Base-by-base conservation (phyloP, 495 filamentous ascomycete genomes). In the Viridothelium virens region DNA sequence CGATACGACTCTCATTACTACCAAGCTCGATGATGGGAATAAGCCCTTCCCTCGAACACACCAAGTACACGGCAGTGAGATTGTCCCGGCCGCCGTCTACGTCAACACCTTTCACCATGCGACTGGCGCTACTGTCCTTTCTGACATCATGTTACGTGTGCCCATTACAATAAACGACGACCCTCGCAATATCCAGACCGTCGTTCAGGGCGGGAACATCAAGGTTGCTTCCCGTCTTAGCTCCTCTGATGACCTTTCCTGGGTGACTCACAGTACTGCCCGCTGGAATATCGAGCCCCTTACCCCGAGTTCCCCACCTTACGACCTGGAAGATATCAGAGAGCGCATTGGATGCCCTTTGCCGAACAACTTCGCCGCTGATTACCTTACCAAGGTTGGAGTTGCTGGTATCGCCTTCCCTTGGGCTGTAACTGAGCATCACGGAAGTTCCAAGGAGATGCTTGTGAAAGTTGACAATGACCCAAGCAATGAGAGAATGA, bases 401-500 rank as follows among this genome's bases (percentile, higher is more conserved):
- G 79, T 80, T 9, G 59, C 75, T 5, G 74, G 64, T 7, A 80
- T 80, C 76, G 79, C 72, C 1, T 82, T 81, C 68, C 79, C 79
- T 18, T 82, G 79, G 79, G 67, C 66, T 4, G 74, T 81, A 2
- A 70, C 69, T 3, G 74, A 80, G 63, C 79, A 81, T 62, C 71
- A 72, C 50, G 79, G 75, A 2, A 77, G 74, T 47, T 16, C 61
- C 12, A 70, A 74, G 16, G 78, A 81, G 67, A 80, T 82, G 78
- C 61, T 82, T n/a, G 79, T 74, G 4, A 63, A 67, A 10, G 78
- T 81, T 7, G 76, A 82, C 66, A 63, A 68, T 34, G 53, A n/a
- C 4, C 4, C 63, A 53, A 62, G 38, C 5, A 50, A 66, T 37
- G 56, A 47, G 11, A 14, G 41, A 3, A 18, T 74, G 9, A 69